These are phyloP conservation scores for Angomonas deanei DNA, from an alignment of 208 protist species.

Conservation along the genomic window DNA sequence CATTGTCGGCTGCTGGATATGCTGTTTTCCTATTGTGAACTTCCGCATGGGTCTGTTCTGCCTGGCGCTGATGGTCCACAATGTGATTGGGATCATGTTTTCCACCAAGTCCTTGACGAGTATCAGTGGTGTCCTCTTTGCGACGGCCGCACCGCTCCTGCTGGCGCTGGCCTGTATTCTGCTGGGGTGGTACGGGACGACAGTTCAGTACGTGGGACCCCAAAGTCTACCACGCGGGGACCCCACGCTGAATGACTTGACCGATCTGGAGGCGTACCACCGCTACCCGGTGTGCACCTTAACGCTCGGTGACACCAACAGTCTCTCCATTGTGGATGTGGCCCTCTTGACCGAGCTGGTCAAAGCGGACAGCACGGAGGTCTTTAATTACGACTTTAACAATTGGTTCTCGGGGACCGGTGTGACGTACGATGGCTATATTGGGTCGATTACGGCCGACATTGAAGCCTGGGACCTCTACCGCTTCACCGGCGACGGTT, in stretches of 20 bases:
- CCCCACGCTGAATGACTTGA: conserved; percentile 2
- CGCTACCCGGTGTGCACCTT: conserved; percentile 67
- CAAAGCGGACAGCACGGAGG: conserved; percentile 7
- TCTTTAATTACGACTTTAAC: conserved; percentile 29
- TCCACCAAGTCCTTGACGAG: conserved; percentile 28
- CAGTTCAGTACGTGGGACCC: conserved; percentile 18
- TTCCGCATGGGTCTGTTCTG: conserved; percentile 58
- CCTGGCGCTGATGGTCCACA: conserved; percentile 59
- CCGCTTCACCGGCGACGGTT: conserved; percentile 27
- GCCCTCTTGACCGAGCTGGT: conserved; percentile 53
- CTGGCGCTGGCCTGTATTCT: conserved; percentile 43
- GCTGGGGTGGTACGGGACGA: conserved; percentile 64
- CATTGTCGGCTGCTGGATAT: conserved; percentile 44
- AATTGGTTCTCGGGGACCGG: conserved; percentile 51
- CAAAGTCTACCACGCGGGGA: conserved; percentile 28
- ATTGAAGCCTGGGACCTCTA: conserved; percentile 32
- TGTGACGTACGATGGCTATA: conserved; percentile 33
- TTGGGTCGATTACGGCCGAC: conserved; percentile 15
- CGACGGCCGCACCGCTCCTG: conserved; percentile 27
- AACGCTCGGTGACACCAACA: conserved; percentile 18
- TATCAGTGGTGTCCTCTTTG: conserved; percentile 45
- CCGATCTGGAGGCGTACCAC: conserved; percentile 38
- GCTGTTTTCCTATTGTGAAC: conserved; percentile 40
- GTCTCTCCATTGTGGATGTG: conserved; percentile 41
- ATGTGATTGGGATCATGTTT: conserved; percentile 34